Evolutionary conservation across 2,329 filamentous ascomycete species (phyloP), one percentile per base, ranked within the genome.

Genomic region (Tolypocladium album): DNA sequence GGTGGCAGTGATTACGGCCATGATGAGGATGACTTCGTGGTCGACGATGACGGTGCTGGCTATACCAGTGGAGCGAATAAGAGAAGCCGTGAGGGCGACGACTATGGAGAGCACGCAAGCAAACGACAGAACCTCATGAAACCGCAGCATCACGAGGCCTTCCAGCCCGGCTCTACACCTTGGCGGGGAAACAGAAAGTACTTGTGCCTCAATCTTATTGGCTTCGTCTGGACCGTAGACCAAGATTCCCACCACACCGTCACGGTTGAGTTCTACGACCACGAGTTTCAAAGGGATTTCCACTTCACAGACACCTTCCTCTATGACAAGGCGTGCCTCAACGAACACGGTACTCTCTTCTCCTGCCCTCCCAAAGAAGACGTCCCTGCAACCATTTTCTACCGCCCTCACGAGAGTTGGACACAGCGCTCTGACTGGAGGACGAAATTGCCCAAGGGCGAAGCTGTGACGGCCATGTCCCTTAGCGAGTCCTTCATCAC

Each of bases 241-340:
- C 94, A 99, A 73, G 92, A 97, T 69, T 89, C 88, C 0, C 88
- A 93, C 67, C 86, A 97, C 71, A 99, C 94, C 1, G 88, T 99
- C 13, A 97, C 92, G 0, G 92, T 97, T 2, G 94, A 97, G 68
- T 99, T 99, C 72, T 97, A 97, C 71, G 95, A 99, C 72, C 88
- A 92, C 61, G 92, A 96, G 66, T 87, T 89, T 61, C 89, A 96
- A 71, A 84, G 93, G 56, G 92, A 97, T 72, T 97, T 97, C 68
- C 94, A 97, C 76, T 97, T 99, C 72, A 97, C 92, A 15, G 94
- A 99, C 71, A 93, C 92, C 0, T 97, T 92, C 70, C 81, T 92
- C 4, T 97, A 97, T 74, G 94, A 99, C 75, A 97, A 96, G 74
- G 93, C 94, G 24, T 97, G 93, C 68, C 79, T 99, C 60, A 87